These are phyloP conservation scores for Quercus phellos DNA, from an alignment of 331 rosid genomes.

Conservation along the genomic window DNA sequence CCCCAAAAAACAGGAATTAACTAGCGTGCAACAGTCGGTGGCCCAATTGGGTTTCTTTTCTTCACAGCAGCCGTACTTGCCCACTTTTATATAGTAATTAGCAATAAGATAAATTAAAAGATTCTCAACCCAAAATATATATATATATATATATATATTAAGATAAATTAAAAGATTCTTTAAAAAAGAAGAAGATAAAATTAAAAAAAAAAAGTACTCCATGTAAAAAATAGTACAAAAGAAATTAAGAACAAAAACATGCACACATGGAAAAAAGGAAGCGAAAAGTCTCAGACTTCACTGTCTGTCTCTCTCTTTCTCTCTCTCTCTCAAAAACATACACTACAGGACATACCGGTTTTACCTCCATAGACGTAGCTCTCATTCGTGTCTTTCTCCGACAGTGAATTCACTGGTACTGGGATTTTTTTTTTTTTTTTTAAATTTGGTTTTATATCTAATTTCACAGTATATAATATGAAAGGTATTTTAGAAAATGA, in stretches of 20 bases:
- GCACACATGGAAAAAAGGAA: slow-evolving; percentile 41
- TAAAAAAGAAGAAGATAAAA: too few species aligned
- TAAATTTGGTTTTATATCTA: not conserved
- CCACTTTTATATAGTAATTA: too few species aligned
- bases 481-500: slow-evolving; percentile 16
- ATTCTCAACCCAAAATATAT: not conserved
- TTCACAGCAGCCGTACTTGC: not conserved
- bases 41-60: not conserved
- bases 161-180: too few species aligned
- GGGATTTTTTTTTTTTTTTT: not conserved
- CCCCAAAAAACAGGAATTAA: not conserved
- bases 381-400: slow-evolving; percentile 20
- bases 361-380: slow-evolving; percentile 21
- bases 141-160: too few species aligned
- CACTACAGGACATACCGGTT: slow-evolving; percentile 11
- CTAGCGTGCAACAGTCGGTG: not conserved
- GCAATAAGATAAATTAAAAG: not conserved
- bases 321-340: not conserved
- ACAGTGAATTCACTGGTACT: slow-evolving; percentile 17
- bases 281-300: slow-evolving; percentile 37
- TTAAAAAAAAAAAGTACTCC: not conserved
- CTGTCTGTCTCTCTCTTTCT: slow-evolving; percentile 9
- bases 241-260: slow-evolving; percentile 1
- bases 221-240: not conserved
- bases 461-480: not conserved